Evolutionary conservation across 345 rosid species (phyloP).

Genomic region (Brassica rapa): DNA sequence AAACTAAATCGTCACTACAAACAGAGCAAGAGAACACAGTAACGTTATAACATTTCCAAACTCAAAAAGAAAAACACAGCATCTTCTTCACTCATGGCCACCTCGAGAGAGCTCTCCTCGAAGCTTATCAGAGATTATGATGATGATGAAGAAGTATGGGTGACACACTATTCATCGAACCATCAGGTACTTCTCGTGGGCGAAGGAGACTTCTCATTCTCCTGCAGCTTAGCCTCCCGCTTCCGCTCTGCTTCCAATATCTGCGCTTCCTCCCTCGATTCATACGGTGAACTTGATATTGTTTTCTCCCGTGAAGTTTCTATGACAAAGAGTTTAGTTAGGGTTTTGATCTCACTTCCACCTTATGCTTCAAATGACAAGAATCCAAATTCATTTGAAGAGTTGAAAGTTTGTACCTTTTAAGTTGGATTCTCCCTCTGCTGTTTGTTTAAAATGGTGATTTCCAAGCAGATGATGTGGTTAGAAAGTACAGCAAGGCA

Average conservation of each 20-base stretch:
- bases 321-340: too few species aligned
- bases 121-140: not conserved
- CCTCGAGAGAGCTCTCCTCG: constrained; percentile 5
- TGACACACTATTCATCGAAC: constrained; percentile 48
- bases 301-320: too few species aligned
- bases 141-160: constrained; percentile 37
- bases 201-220: constrained; percentile 70
- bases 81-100: not conserved
- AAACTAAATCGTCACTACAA: constrained; percentile 2
- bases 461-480: constrained; percentile 41
- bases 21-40: not conserved
- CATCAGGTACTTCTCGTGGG: constrained; percentile 58
- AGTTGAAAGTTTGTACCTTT: constrained; percentile 2
- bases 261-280: constrained; percentile 60
- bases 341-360: not conserved
- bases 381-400: not conserved
- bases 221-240: constrained; percentile 43
- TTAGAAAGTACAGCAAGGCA: constrained; percentile 50
- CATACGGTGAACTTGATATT: not conserved
- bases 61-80: not conserved
- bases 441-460: not conserved
- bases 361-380: not conserved
- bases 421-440: constrained; percentile 1
- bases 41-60: not conserved
- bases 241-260: constrained; percentile 58